Evolutionary conservation across 2,329 filamentous ascomycete genomes (phyloP).

Genomic region (Colletotrichum cuscutae): DNA sequence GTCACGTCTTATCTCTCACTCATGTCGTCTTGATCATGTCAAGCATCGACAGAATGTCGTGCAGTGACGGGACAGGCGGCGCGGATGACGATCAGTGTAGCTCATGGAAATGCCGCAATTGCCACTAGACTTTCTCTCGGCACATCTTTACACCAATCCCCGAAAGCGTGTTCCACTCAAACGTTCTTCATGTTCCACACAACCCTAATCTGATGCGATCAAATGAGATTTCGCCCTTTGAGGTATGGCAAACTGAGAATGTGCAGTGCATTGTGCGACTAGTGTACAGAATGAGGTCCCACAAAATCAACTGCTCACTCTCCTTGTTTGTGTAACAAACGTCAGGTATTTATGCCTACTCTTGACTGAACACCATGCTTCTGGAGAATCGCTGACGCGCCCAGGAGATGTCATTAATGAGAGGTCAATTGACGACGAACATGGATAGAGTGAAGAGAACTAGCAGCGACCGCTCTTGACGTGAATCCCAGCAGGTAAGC

Average conservation of each 20-base stretch:
- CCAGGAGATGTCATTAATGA: not conserved
- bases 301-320: not conserved
- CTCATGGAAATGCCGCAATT: not conserved
- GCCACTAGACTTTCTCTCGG: not conserved
- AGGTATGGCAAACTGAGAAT: not conserved
- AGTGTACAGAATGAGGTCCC: not conserved
- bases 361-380: not conserved
- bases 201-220: not conserved
- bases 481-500: not conserved
- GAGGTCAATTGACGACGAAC: not conserved
- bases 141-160: not conserved
- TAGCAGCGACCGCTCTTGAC: not conserved
- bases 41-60: not conserved
- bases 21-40: constrained; percentile 4
- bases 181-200: not conserved
- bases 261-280: not conserved
- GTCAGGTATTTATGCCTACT: not conserved
- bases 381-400: not conserved
- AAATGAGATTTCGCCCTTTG: not conserved
- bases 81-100: constrained; percentile 4
- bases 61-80: not conserved
- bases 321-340: not conserved
- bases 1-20: not conserved
- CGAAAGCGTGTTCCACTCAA: not conserved
- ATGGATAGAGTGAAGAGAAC: not conserved